Evolutionary conservation across 495 filamentous ascomycete species (phyloP).

Genomic region (Tetracladium setigerum): DNA sequence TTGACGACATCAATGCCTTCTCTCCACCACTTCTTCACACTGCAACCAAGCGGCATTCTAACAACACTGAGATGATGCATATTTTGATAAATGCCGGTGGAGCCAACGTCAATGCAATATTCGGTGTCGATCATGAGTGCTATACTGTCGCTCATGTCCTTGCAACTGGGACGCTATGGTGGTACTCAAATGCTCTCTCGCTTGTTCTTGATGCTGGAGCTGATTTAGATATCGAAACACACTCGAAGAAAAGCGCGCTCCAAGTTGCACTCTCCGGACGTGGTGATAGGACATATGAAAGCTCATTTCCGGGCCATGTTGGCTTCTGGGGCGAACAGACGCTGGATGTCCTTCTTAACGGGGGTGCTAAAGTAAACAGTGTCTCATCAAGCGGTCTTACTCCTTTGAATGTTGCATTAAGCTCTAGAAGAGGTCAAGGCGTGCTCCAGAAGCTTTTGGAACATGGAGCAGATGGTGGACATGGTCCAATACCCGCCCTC

Average conservation of each 20-base stretch:
- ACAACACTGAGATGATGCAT: constrained; percentile 33
- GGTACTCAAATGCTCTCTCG: constrained; percentile 32
- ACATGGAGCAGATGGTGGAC: constrained; percentile 9
- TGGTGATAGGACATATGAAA: too few species aligned
- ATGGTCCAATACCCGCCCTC: neutral
- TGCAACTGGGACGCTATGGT: constrained; percentile 33
- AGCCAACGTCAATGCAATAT: constrained; percentile 23
- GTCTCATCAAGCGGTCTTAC: constrained; percentile 18
- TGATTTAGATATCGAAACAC: constrained; percentile 27
- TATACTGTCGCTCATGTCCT: constrained; percentile 26
- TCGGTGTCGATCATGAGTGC: too few species aligned
- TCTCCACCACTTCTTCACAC: constrained; percentile 1
- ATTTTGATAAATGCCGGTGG: constrained; percentile 29
- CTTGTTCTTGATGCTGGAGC: constrained; percentile 32
- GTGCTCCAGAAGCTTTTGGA: constrained; percentile 21
- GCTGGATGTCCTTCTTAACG: constrained; percentile 22
- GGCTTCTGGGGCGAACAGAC: constrained; percentile 15
- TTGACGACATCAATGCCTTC: constrained; percentile 5
- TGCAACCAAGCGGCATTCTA: constrained; percentile 15
- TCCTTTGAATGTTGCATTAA: constrained; percentile 19
- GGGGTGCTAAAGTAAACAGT: constrained; percentile 30
- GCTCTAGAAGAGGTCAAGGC: constrained; percentile 26
- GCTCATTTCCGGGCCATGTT: neutral
- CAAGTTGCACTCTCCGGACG: constrained; percentile 24
- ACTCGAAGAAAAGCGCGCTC: constrained; percentile 28